Percentiles rank a stretch among this genome's conserved stretches.
phyloP scores from a whole-genome alignment of 345 rosid species.

The Mercurialis annua region DNA sequence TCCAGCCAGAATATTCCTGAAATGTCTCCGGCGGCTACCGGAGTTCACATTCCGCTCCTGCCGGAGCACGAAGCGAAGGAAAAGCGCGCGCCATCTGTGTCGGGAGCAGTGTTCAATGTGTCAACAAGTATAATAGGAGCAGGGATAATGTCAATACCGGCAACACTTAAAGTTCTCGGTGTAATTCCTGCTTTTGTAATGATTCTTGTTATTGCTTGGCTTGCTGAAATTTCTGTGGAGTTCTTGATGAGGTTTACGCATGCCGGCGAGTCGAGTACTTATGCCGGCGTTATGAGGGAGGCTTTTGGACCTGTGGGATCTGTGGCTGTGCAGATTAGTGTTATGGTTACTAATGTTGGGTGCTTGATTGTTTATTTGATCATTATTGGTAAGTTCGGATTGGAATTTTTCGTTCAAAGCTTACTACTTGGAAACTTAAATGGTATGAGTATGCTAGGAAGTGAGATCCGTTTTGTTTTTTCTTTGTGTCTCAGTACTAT shows the following conservation, averaged over 20 bases:
- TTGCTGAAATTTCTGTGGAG: constrained; percentile 66
- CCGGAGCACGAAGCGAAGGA: constrained; percentile 27
- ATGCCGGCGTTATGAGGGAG: constrained; percentile 81
- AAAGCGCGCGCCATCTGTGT: constrained; percentile 40
- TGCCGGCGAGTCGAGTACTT: constrained; percentile 56
- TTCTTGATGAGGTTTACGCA: constrained; percentile 60
- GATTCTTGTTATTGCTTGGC: constrained; percentile 58
- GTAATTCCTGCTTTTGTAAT: constrained; percentile 65
- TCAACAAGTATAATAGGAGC: constrained; percentile 84
- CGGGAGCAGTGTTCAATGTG: constrained; percentile 86
- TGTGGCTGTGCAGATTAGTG: constrained; percentile 47
- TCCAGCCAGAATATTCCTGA: constrained; percentile 4
- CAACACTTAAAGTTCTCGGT: constrained; percentile 76
- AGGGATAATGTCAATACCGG: constrained; percentile 92
- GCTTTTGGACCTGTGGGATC: constrained; percentile 71
- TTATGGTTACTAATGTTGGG: constrained; percentile 74
- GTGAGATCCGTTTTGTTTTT: too few relatives aligned
- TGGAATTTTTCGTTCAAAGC: too few relatives aligned
- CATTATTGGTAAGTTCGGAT: constrained; percentile 50
- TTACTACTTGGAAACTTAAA: too few relatives aligned
- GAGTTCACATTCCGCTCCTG: constrained; percentile 46
- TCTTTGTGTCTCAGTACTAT: too few relatives aligned
- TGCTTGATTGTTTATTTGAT: constrained; percentile 68
- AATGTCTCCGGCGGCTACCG: constrained; percentile 52
- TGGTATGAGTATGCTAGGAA: too few relatives aligned